Evolutionary conservation across 768 basidiomycete species (phyloP).

Genomic region (Mycena floridula): DNA sequence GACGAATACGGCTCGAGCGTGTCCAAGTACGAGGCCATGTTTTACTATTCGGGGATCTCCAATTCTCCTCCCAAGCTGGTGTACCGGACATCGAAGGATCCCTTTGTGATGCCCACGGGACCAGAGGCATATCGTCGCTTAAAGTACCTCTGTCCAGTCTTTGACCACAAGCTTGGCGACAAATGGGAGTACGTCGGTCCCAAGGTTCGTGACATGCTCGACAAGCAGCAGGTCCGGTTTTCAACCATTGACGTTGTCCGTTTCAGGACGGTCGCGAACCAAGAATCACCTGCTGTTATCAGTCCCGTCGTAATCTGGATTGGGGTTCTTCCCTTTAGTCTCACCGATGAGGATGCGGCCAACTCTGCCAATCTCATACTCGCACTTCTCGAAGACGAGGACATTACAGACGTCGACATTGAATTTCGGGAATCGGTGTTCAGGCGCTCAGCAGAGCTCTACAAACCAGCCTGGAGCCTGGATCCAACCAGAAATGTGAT

Average conservation of each 20-base stretch:
- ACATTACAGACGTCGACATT: slow-evolving; percentile 22
- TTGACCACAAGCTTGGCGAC: slow-evolving; percentile 13
- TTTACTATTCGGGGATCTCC: slow-evolving; percentile 21
- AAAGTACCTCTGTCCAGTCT: slow-evolving; percentile 18
- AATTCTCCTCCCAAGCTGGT: slow-evolving; percentile 19
- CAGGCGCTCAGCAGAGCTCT: slow-evolving; percentile 26
- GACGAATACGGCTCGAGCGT: no score
- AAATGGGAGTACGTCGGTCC: slow-evolving; percentile 16
- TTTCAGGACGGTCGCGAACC: slow-evolving; percentile 15
- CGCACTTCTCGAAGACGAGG: slow-evolving; percentile 17
- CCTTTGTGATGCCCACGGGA: slow-evolving; percentile 17
- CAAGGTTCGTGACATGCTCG: slow-evolving; percentile 20
- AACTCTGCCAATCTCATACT: slow-evolving; percentile 18
- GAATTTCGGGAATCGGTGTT: slow-evolving; percentile 18
- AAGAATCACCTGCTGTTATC: slow-evolving; percentile 5
- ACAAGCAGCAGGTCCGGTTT: slow-evolving; percentile 12
- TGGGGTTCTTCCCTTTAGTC: slow-evolving; percentile 18
- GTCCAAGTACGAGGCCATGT: slow-evolving; percentile 17
- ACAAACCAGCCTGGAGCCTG: slow-evolving; percentile 19
- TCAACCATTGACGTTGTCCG: slow-evolving; percentile 16
- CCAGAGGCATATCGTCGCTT: slow-evolving; percentile 16
- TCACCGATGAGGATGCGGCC: slow-evolving; percentile 15
- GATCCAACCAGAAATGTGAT: slow-evolving; percentile 27
- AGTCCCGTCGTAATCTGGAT: slow-evolving; percentile 24
- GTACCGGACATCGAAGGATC: slow-evolving; percentile 21